Base-by-base conservation (phyloP, 345 rosid species). In the Gossypium australe region DNA sequence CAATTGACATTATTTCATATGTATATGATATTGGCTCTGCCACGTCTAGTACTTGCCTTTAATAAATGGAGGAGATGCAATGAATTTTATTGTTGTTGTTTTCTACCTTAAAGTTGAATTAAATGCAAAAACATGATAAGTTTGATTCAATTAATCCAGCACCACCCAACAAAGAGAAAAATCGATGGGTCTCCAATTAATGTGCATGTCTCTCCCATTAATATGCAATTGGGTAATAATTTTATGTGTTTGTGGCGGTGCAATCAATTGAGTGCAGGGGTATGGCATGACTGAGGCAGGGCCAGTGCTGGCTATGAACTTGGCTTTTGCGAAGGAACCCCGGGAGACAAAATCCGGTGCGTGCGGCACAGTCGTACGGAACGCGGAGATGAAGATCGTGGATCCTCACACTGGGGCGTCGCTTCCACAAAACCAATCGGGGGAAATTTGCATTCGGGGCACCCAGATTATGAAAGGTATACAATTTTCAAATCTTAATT, bases 201-300 rank as follows among this genome's bases (percentile, higher is more conserved):
- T 34, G 38, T 34, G 38, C 38, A 34, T 4, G 7, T 34, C 38
- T 34, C 38, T 34, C 38, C 38, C 7, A 34, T 34, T 34, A 34
- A 34, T 34, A 5, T 34, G 41, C 41, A 34, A 0, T 5, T 34
- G 7, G 41, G 41, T 34, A 4, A 34, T 34, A 1, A 4, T 34
- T 34, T 34, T 5, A 5, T 34, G 41, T 34, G 58, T 9, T 9
- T n/a, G 0, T 55, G 24, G 24, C 24, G 63, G 34, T 24, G 69
- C 57, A 38, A 34, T 17, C 3, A 10, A 27, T 44, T 24, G 14
- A 29, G 2, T 52, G 69, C 24, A 88, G 92, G 93, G 90, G 0
- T 89, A 89, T 52, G 94, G 94, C 29, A 89, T 88, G 94, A 89
- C 94, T 13, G 92, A 89, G 84, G 90, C 91, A 5, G 91, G 91